These are phyloP conservation scores for Bretziella fagacearum DNA, from an alignment of 2,329 filamentous ascomycete genomes.

Conservation along the genomic window DNA sequence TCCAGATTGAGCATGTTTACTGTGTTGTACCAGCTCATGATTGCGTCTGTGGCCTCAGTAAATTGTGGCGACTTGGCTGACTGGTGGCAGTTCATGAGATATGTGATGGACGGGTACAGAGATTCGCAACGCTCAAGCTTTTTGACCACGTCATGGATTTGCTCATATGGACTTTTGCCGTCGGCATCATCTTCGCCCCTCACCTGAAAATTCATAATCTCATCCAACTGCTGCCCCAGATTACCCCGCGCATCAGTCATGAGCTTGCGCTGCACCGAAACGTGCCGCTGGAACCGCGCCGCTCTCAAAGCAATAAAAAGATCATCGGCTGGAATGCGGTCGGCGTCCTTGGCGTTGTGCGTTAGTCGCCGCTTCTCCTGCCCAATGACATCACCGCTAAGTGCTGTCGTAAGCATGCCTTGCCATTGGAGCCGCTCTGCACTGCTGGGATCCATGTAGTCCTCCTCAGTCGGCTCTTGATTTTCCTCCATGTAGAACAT, in stretches of 20 bases:
- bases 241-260: slow-evolving; percentile 67
- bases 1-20: slow-evolving; percentile 93
- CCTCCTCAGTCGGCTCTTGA: slow-evolving; percentile 73
- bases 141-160: slow-evolving; percentile 75
- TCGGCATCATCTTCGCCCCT: slow-evolving; percentile 73
- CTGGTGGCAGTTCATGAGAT: slow-evolving; percentile 59
- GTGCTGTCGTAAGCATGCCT: slow-evolving; percentile 86
- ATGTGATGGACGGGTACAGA: slow-evolving; percentile 64
- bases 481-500: slow-evolving; percentile 87
- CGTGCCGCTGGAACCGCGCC: slow-evolving; percentile 64
- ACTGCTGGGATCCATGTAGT: slow-evolving; percentile 73
- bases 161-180: slow-evolving; percentile 70
- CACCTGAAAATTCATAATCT: slow-evolving; percentile 84
- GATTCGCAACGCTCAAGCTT: slow-evolving; percentile 82
- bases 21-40: slow-evolving; percentile 94
- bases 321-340: slow-evolving; percentile 45
- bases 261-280: slow-evolving; percentile 71
- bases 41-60: slow-evolving; percentile 66
- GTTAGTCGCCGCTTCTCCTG: slow-evolving; percentile 86
- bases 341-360: slow-evolving; percentile 32
- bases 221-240: slow-evolving; percentile 61
- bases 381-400: slow-evolving; percentile 91
- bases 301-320: slow-evolving; percentile 82
- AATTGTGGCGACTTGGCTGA: slow-evolving; percentile 61
- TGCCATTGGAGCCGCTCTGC: slow-evolving; percentile 93